phyloP scores from a whole-genome alignment of 176 grass and related monocot genomes.

The Alopecurus myosuroides region DNA sequence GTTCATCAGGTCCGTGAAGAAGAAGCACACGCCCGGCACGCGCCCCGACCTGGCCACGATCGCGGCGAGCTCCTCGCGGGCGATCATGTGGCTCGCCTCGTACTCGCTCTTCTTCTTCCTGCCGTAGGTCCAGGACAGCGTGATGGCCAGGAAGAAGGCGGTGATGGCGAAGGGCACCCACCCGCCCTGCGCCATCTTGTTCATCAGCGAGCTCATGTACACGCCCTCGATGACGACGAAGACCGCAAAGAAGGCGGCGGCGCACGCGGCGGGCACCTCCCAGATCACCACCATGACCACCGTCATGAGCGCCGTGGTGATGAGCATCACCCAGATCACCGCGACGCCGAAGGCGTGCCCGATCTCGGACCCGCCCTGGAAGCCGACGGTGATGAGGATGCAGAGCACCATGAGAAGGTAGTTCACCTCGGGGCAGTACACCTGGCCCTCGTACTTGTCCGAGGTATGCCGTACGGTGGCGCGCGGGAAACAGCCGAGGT shows the following conservation, averaged over 20 bases:
- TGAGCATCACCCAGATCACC: slow-evolving; percentile 59
- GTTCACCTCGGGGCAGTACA: slow-evolving; percentile 56
- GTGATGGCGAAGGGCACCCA: slow-evolving; percentile 69
- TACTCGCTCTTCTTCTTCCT: slow-evolving; percentile 42
- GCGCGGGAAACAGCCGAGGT: slow-evolving; percentile 39
- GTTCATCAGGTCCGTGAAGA: slow-evolving; percentile 40
- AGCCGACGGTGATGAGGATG: slow-evolving; percentile 41
- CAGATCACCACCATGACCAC: slow-evolving; percentile 58
- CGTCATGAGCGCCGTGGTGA: slow-evolving; percentile 40
- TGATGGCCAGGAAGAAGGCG: slow-evolving; percentile 35
- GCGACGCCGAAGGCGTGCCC: slow-evolving; percentile 53
- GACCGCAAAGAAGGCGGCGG: background rate
- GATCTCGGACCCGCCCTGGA: slow-evolving; percentile 49
- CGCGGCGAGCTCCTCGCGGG: background rate
- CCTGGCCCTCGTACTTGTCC: slow-evolving; percentile 40
- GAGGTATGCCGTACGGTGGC: slow-evolving; percentile 49
- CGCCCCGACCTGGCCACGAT: background rate
- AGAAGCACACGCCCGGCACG: slow-evolving; percentile 39
- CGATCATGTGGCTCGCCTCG: slow-evolving; percentile 27
- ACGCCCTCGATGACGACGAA: slow-evolving; percentile 34
- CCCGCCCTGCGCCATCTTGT: slow-evolving; percentile 43
- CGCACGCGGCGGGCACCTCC: background rate
- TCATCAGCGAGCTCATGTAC: slow-evolving; percentile 51
- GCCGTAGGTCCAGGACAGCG: slow-evolving; percentile 57
- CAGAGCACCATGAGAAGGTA: slow-evolving; percentile 54